Conservation (phyloP, 2,329 filamentous ascomycete species). For the Aureobasidium sp. region DNA sequence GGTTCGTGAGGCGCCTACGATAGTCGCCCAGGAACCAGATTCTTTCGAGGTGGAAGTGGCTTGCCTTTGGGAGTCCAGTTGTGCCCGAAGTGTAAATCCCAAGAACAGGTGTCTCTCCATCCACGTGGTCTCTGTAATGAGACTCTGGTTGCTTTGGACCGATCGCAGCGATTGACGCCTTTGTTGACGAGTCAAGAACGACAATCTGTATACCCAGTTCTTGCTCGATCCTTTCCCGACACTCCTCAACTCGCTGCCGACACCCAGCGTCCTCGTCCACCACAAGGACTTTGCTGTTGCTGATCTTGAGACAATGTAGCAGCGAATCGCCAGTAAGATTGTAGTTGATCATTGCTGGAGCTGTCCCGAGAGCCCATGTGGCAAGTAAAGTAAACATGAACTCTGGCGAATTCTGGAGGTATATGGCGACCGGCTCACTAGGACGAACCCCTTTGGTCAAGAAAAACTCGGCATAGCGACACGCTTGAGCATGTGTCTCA, state of each 20-base stretch:
- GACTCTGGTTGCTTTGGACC: conserved; percentile 49
- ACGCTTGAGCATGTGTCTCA: conserved; percentile 48
- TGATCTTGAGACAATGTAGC: conserved; percentile 32
- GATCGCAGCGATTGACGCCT: conserved; percentile 41
- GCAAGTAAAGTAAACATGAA: conserved; percentile 28
- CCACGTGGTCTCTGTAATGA: conserved; percentile 47
- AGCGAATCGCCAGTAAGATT: conserved; percentile 30
- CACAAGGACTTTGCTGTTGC: conserved; percentile 35
- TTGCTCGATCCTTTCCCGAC: conserved; percentile 40
- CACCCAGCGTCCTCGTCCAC: conserved; percentile 46
- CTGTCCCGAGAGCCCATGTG: conserved; percentile 25
- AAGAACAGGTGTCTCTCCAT: conserved; percentile 49
- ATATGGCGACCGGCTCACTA: conserved; percentile 29
- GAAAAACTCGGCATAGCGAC: conserved; percentile 58
- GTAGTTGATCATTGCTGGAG: conserved; percentile 32
- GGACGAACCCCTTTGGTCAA: conserved; percentile 32
- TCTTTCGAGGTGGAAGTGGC: conserved; percentile 50
- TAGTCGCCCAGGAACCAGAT: conserved; percentile 33
- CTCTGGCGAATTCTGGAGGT: conserved; percentile 31
- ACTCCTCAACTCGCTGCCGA: conserved; percentile 50
- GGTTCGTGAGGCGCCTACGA: conserved; percentile 25
- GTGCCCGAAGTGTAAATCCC: conserved; percentile 63
- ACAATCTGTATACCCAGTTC: conserved; percentile 51
- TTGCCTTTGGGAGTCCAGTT: conserved; percentile 68
- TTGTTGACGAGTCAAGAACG: conserved; percentile 45